Base-by-base conservation (phyloP, 2,329 filamentous ascomycete species). In the Metarhizium rileyi region DNA sequence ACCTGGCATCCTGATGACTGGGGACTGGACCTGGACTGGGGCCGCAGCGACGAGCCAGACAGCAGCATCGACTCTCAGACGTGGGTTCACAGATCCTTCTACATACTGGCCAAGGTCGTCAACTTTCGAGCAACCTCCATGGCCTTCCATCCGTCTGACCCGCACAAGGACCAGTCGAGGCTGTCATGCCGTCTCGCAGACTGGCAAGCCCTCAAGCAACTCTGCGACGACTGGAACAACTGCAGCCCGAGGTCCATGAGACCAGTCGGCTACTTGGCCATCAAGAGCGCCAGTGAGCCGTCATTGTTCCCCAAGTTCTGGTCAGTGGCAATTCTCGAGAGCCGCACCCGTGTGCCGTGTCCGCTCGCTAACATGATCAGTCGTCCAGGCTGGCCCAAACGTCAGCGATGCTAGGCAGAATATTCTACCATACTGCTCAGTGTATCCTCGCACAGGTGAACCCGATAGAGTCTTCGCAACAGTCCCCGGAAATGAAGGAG, bases 1-100 rank as follows among this genome's bases (percentile, higher is more conserved):
- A 83, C 87, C 1, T 95, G 90, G 88, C 83, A 95, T 48, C 90
- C 90, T 1, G 88, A 95, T 57, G 81, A 87, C 10, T 96, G 91
- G 90, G 87, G 86, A 1, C 74, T 96, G 18, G 84, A 95, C 59
- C 81, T 93, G 74, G 78, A 86, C 57, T 85, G 59, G 14, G 50
- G 52, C 45, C 23, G 50, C n/a, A 52, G 56, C 7, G 70, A 73
- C 6, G 72, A 76, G 42, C 16, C 14, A 20, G 70, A 73, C 7
- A 72, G 76, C 42, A 72, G 76, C 43, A 74, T 73, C 5, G 71
- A 78, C 50, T 69, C 73, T 6, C 48, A 54, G 3, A 53, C 55
- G 5, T 96, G 91, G 90, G 86, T 90, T 18, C 86, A 95, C 61
- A 81, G 87, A 26, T 94, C 95, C 54, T 73, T 96, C 36, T 95